These are phyloP conservation scores for Talaromyces sp. DNA, from an alignment of 2,329 filamentous ascomycete species.

Conservation along the genomic window DNA sequence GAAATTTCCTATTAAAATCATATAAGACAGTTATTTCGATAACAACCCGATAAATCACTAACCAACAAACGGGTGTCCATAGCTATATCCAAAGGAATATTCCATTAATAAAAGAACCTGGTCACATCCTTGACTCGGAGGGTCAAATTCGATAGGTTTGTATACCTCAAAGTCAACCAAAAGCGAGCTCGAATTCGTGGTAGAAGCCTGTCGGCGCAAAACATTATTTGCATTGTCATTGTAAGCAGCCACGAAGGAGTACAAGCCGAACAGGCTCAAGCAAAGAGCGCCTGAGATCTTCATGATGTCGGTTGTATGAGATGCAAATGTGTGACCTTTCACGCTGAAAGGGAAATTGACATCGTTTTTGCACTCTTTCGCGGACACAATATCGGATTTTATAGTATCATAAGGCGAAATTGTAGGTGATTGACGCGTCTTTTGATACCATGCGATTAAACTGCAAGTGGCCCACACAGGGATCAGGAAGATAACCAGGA, in stretches of 20 bases:
- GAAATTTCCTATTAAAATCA: constrained; percentile 53
- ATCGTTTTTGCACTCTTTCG: background rate
- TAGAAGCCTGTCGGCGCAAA: constrained; percentile 3
- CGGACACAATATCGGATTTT: background rate
- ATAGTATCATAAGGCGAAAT: background rate
- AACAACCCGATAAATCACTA: constrained; percentile 27
- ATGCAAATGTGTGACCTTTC: background rate
- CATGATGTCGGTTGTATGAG: constrained; percentile 2
- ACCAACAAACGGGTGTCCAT: constrained; percentile 71
- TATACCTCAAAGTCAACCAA: constrained; percentile 63
- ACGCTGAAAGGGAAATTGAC: background rate
- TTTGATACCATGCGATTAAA: background rate
- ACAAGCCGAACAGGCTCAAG: constrained; percentile 13
- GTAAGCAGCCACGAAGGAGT: constrained; percentile 12
- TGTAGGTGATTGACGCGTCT: constrained; percentile 4
- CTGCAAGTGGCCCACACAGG: constrained; percentile 4
- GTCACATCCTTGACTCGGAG: constrained; percentile 23
- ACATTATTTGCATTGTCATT: background rate
- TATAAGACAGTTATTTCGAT: constrained; percentile 13
- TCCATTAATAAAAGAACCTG: constrained; percentile 60
- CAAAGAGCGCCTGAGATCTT: constrained; percentile 1
- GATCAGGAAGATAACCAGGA: constrained; percentile 2
- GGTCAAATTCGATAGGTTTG: constrained; percentile 59
- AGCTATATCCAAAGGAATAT: constrained; percentile 68
- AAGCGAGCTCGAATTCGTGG: constrained; percentile 10